Evolutionary conservation across 305 asterid species (phyloP).

Genomic region (Plantago coronopus): DNA sequence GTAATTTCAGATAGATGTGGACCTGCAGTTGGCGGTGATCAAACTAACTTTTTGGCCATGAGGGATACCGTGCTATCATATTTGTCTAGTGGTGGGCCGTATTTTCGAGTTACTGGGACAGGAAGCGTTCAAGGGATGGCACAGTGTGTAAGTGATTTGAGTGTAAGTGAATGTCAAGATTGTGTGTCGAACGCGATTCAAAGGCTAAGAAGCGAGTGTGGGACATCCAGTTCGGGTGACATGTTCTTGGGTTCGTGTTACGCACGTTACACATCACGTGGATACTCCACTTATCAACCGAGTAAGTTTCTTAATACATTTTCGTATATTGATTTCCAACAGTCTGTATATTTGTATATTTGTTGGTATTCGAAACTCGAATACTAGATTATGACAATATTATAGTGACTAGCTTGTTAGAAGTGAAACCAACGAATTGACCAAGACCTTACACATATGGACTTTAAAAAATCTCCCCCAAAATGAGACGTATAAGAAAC

Average conservation of each 20-base stretch:
- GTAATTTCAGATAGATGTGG: slow-evolving; percentile 54
- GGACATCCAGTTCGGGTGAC: slow-evolving; percentile 66
- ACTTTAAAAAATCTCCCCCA: too few relatives aligned
- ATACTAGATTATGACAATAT: too few relatives aligned
- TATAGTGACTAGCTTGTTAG: background rate
- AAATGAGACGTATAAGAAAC: too few relatives aligned
- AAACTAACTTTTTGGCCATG: slow-evolving; percentile 34
- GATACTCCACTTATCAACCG: slow-evolving; percentile 21
- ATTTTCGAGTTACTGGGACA: slow-evolving; percentile 61
- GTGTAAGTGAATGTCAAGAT: slow-evolving; percentile 59
- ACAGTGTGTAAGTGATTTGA: slow-evolving; percentile 80
- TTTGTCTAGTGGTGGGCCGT: slow-evolving; percentile 47
- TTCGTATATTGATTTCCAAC: too few relatives aligned
- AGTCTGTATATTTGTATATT: too few relatives aligned
- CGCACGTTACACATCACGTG: slow-evolving; percentile 72
- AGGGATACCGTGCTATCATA: slow-evolving; percentile 49
- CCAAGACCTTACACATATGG: too few relatives aligned
- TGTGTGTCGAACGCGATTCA: slow-evolving; percentile 65
- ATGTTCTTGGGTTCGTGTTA: slow-evolving; percentile 79
- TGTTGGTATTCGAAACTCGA: too few relatives aligned
- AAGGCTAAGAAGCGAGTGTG: slow-evolving; percentile 62
- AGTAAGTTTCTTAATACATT: background rate
- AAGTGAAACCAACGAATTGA: too few relatives aligned
- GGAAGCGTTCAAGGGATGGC: slow-evolving; percentile 66
- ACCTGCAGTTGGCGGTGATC: slow-evolving; percentile 33